Percentiles rank a stretch among this genome's conserved stretches.
phyloP scores from a whole-genome alignment of 208 protist genomes.

The Angomonas desouzai region DNA sequence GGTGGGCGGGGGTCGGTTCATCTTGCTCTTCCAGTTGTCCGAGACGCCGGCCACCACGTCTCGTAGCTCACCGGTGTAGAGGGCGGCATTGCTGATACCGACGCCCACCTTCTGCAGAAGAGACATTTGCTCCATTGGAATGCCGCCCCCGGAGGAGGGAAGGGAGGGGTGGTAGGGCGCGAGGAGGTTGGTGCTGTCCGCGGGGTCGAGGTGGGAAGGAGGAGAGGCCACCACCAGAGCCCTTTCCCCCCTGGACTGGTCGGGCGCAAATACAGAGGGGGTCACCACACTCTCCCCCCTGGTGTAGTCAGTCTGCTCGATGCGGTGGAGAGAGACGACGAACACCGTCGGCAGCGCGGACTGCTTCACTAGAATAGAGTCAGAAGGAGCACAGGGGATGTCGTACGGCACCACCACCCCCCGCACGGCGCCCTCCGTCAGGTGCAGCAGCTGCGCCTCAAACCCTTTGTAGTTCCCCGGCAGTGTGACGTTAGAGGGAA shows the following conservation, averaged over 20 bases:
- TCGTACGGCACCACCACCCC: constrained; percentile 42
- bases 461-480: constrained; percentile 45
- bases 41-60: constrained; percentile 32
- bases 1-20: constrained; percentile 46
- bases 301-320: constrained; percentile 29
- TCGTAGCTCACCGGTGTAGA: constrained; percentile 39
- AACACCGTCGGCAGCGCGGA: constrained; percentile 34
- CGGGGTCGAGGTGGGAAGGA: not conserved
- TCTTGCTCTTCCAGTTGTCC: constrained; percentile 36
- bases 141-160: constrained; percentile 24
- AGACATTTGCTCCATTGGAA: constrained; percentile 65
- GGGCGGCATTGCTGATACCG: constrained; percentile 40
- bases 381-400: constrained; percentile 19
- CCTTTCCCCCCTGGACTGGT: not conserved
- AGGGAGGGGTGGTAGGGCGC: not conserved
- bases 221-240: not conserved
- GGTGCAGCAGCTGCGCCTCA: constrained; percentile 52
- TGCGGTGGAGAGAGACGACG: constrained; percentile 48
- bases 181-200: not conserved
- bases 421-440: constrained; percentile 47
- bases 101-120: constrained; percentile 62
- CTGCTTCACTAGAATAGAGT: constrained; percentile 20
- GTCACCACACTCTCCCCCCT: constrained; percentile 3
- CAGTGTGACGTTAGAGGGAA: constrained; percentile 32
- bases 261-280: constrained; percentile 6